Percentiles rank a stretch among this genome's conserved stretches.
These are phyloP conservation scores for Aspergillus unguis DNA, from an alignment of 2,329 filamentous ascomycete species.

Conservation along the genomic window DNA sequence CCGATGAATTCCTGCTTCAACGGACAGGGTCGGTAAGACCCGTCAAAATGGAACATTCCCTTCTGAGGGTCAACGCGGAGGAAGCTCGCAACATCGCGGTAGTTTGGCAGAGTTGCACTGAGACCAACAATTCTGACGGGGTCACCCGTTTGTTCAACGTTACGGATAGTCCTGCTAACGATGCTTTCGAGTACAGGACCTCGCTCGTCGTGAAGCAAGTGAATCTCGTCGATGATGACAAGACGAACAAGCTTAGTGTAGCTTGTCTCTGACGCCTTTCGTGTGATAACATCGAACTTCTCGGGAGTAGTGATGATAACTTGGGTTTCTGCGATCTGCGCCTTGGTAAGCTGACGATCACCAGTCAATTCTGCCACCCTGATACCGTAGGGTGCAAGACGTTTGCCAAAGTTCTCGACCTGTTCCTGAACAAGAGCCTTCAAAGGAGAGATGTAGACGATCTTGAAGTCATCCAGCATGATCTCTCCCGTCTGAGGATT, in stretches of 20 bases:
- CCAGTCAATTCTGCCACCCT: slow-evolving; percentile 93
- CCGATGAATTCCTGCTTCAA: slow-evolving; percentile 96
- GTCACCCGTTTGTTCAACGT: slow-evolving; percentile 89
- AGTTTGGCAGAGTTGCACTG: slow-evolving; percentile 94
- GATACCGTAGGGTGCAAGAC: slow-evolving; percentile 86
- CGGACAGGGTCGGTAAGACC: slow-evolving; percentile 87
- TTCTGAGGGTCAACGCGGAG: slow-evolving; percentile 81
- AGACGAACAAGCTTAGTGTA: slow-evolving; percentile 97
- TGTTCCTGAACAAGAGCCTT: slow-evolving; percentile 97
- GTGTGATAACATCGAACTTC: slow-evolving; percentile 98
- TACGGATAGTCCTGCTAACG: slow-evolving; percentile 87
- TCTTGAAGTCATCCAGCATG: slow-evolving; percentile 94
- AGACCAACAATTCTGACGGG: slow-evolving; percentile 87
- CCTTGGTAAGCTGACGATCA: slow-evolving; percentile 96
- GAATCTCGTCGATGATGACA: slow-evolving; percentile 96
- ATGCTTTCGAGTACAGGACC: slow-evolving; percentile 96
- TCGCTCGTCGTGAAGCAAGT: slow-evolving; percentile 94
- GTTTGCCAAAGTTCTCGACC: slow-evolving; percentile 93
- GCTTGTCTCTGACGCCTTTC: slow-evolving; percentile 93
- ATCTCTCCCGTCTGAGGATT: slow-evolving; percentile 88
- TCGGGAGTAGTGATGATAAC: slow-evolving; percentile 98
- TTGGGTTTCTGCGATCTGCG: slow-evolving; percentile 96
- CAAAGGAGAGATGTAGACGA: slow-evolving; percentile 92
- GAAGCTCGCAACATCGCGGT: slow-evolving; percentile 92
- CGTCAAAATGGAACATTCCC: slow-evolving; percentile 94